Percentiles rank a stretch among this genome's conserved stretches.
Conservation (phyloP, 2,329 filamentous ascomycete genomes). For the Dactylonectria estremocensis region DNA sequence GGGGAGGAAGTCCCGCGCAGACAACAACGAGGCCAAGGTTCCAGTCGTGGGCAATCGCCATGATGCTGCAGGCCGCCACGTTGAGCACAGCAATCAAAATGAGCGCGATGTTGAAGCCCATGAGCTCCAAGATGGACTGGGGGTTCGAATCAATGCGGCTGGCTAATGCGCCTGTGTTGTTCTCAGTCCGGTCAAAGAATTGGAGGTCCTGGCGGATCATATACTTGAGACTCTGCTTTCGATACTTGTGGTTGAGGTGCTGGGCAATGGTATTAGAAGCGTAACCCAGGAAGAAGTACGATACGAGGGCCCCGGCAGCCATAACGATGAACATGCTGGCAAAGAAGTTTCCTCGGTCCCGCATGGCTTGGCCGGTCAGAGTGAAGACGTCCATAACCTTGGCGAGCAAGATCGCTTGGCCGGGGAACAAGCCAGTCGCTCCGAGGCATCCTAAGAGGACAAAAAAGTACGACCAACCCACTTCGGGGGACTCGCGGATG, state of each 20-base stretch:
- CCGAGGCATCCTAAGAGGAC: constrained; percentile 51
- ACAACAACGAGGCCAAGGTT: constrained; percentile 66
- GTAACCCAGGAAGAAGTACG: constrained; percentile 60
- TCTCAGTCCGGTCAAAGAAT: constrained; percentile 60
- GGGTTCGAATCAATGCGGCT: constrained; percentile 56
- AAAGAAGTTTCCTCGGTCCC: constrained; percentile 64
- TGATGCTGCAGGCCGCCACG: constrained; percentile 55
- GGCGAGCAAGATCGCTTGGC: constrained; percentile 61
- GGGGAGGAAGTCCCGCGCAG: constrained; percentile 57
- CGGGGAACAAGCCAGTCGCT: constrained; percentile 57
- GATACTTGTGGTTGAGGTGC: constrained; percentile 45
- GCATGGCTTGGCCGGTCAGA: constrained; percentile 51
- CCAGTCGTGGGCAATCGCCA: constrained; percentile 63
- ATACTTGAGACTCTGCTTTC: constrained; percentile 46
- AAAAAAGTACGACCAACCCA: constrained; percentile 55
- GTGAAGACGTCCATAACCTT: constrained; percentile 60
- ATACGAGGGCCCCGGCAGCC: constrained; percentile 60
- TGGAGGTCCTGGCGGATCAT: constrained; percentile 59
- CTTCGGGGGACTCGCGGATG: constrained; percentile 56
- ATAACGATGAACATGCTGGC: constrained; percentile 70
- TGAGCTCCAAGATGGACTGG: constrained; percentile 58
- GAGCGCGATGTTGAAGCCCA: constrained; percentile 59
- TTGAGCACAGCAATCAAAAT: constrained; percentile 58
- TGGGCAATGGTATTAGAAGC: constrained; percentile 53
- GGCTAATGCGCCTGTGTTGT: constrained; percentile 56